These are phyloP conservation scores for Rhodotorula sp. DNA, from an alignment of 1,284 basidiomycete genomes.

Conservation along the genomic window DNA sequence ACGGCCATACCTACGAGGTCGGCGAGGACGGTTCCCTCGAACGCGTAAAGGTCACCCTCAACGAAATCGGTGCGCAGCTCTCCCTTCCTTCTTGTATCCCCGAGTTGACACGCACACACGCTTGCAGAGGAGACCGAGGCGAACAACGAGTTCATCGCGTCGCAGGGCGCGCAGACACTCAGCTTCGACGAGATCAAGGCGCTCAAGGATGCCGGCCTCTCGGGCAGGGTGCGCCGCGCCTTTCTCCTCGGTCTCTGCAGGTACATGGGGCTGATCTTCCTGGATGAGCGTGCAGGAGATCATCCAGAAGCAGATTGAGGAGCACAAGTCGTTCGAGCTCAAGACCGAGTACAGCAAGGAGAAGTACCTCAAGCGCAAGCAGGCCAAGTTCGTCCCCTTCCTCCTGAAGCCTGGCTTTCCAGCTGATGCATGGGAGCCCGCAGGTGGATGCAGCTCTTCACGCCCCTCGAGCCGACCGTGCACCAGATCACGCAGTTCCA, in stretches of 20 bases:
- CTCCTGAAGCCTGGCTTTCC: neutral
- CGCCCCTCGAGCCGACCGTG: conserved; percentile 82
- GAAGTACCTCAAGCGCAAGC: conserved; percentile 91
- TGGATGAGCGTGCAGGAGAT: conserved; percentile 69
- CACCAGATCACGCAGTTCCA: conserved; percentile 88
- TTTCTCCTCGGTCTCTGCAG: neutral
- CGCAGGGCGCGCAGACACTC: conserved; percentile 68
- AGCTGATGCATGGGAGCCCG: no score
- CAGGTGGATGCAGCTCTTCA: conserved; percentile 86
- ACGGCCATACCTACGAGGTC: conserved; percentile 76
- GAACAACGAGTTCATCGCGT: conserved; percentile 82
- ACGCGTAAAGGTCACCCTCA: conserved; percentile 27
- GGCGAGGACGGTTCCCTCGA: conserved; percentile 14
- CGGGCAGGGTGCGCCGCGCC: conserved; percentile 64
- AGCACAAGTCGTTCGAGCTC: conserved; percentile 81
- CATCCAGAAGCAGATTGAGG: conserved; percentile 85
- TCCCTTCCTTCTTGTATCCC: neutral
- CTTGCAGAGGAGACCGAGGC: conserved; percentile 79
- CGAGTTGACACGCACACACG: neutral
- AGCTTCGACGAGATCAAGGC: conserved; percentile 77
- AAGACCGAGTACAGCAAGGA: conserved; percentile 98
- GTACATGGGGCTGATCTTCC: neutral
- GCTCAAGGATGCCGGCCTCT: conserved; percentile 72
- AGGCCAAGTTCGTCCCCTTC: conserved; percentile 77
- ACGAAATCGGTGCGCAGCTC: conserved; percentile 36